Evolutionary conservation across 306 rosid genomes (phyloP).

Genomic region (Astragalus glycyphyllos): DNA sequence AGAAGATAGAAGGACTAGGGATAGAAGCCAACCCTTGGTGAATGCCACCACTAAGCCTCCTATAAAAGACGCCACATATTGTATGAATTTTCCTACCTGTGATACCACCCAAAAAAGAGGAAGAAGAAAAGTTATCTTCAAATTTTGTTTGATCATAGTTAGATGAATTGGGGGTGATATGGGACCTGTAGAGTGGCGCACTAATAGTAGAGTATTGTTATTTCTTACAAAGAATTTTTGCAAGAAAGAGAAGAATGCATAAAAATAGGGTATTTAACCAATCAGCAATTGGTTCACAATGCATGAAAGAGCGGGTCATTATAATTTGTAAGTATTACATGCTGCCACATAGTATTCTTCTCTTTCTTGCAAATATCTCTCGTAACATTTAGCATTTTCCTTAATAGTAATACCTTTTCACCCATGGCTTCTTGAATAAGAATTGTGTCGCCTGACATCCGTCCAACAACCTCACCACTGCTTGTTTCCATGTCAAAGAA

Average conservation of each 20-base stretch:
- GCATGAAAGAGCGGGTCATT: no score
- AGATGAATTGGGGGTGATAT: neutral
- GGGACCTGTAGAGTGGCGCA: neutral
- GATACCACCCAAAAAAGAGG: slow-evolving; percentile 27
- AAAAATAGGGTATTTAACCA: no score
- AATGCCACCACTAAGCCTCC: slow-evolving; percentile 75
- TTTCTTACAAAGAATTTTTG: no score
- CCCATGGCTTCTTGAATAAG: slow-evolving; percentile 92
- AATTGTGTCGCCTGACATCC: slow-evolving; percentile 88
- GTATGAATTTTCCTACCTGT: slow-evolving; percentile 78
- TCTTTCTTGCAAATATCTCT: no score
- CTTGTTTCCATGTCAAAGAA: slow-evolving; percentile 76
- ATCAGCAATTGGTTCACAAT: no score
- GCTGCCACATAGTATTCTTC: no score
- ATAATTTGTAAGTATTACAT: no score
- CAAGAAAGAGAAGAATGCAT: no score
- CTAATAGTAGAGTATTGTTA: neutral
- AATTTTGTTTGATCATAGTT: slow-evolving; percentile 5
- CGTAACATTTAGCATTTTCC: no score
- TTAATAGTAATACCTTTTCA: slow-evolving; percentile 61
- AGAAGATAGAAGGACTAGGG: slow-evolving; percentile 71
- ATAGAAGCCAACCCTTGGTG: slow-evolving; percentile 78
- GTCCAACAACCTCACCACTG: slow-evolving; percentile 72
- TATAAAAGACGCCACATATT: slow-evolving; percentile 53
- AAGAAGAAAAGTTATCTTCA: slow-evolving; percentile 6